Evolutionary conservation across 2,329 filamentous ascomycete species (phyloP), one percentile per base, ranked within the genome.

Genomic region (Paracoccidioides lutzii): DNA sequence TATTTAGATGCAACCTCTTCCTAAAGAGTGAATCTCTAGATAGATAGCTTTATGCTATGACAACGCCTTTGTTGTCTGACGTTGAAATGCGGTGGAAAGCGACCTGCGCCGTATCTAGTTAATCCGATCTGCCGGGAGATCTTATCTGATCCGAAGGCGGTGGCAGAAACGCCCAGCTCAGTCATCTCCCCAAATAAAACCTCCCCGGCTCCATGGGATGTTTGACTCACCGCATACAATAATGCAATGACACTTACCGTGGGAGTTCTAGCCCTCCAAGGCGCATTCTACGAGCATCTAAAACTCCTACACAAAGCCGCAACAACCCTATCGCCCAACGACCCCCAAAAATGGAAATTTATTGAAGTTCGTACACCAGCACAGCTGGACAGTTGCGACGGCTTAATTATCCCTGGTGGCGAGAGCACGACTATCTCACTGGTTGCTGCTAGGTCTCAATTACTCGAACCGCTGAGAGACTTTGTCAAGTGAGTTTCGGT

Each of bases 351-450:
- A 48, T 84, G 88, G 73, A 66, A 70, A 32, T 88, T 93, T 66
- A 77, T 85, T 60, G 85, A 95, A 70, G 88, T 97, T 49, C 85
- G 91, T 57, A 96, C 85, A 5, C 74, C 81, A 2, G 73, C 76
- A 5, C 80, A 95, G 64, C 78, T 98, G 37, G 74, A 78, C 4
- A 70, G 68, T 62, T 97, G 90, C 72, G 82, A 91, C 70, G 91
- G 83, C 32, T 79, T 98, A 45, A 82, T 98, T 66, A 82, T 98
- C 49, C 93, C 93, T 3, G 93, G 93, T 53, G 93, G 93, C 59
- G 93, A 98, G 71, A 95, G 89, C 72, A 97, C 93, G 1, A 85
- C 91, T 3, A 94, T 98, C 62, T 88, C 89, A 9, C 79, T 96
- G 35, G 87, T 96, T 14, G 93, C 93, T 3, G 82, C 83, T 28